A percentile compares a stretch with the other conserved stretches of the same genome.
Evolutionary conservation across 805 yeast genomes (phyloP).

Genomic region (Nakazawaea wickerhamii): DNA sequence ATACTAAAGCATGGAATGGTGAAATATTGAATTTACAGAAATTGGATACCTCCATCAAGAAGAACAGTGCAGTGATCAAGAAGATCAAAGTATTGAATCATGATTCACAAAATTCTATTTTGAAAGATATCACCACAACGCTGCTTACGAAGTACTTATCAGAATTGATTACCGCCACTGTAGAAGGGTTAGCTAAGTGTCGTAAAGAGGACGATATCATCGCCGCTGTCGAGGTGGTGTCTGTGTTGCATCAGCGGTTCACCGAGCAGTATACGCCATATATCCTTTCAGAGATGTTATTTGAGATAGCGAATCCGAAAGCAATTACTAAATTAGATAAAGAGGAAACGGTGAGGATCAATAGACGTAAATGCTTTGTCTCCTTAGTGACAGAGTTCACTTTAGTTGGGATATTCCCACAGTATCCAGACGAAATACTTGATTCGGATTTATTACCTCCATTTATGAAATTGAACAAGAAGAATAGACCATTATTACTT

Average conservation of each 20-base stretch:
- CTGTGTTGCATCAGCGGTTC: conserved; percentile 77
- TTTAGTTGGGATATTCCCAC: conserved; percentile 49
- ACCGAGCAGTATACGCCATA: conserved; percentile 43
- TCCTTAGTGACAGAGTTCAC: conserved; percentile 54
- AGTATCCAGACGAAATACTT: conserved; percentile 31
- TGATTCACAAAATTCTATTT: conserved; percentile 41
- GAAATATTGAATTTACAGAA: conserved; percentile 25
- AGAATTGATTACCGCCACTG: conserved; percentile 58
- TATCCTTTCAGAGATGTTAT: conserved; percentile 36
- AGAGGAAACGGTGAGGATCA: conserved; percentile 36
- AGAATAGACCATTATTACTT: conserved; percentile 32
- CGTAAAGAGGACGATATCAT: conserved; percentile 50
- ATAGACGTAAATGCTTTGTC: conserved; percentile 41
- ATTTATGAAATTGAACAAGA: conserved; percentile 30
- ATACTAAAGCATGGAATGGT: conserved; percentile 51
- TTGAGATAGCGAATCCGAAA: conserved; percentile 32
- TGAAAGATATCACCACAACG: conserved; percentile 57
- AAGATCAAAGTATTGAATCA: conserved; percentile 53
- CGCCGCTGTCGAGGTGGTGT: conserved; percentile 62
- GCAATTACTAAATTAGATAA: too few species aligned
- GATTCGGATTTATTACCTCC: conserved; percentile 37
- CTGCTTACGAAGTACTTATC: conserved; percentile 70
- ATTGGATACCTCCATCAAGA: conserved; percentile 73
- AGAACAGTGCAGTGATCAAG: conserved; percentile 74
- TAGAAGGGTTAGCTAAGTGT: conserved; percentile 55